A percentile compares a stretch with the other conserved stretches of the same genome.
Conservation (phyloP, 2,329 filamentous ascomycete species). For the Sporothrix sp. region DNA sequence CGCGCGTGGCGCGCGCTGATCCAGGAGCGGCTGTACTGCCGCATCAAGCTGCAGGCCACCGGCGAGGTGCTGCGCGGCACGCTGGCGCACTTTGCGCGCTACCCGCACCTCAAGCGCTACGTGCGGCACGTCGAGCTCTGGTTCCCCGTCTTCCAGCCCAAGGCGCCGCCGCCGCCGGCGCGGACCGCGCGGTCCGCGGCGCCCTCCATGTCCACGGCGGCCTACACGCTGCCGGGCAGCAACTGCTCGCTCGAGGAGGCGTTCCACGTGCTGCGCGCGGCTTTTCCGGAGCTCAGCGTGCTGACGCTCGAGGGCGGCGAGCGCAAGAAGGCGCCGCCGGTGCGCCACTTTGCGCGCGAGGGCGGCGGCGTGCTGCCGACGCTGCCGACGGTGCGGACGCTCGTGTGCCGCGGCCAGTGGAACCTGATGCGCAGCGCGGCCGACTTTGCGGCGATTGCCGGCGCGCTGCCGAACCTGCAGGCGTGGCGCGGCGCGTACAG, state of each 20-base stretch:
- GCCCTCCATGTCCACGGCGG: slow-evolving; percentile 45
- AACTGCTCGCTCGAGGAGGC: slow-evolving; percentile 63
- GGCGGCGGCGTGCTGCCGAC: slow-evolving; percentile 20
- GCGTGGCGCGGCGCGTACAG: slow-evolving; percentile 57
- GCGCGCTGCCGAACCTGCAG: slow-evolving; percentile 54
- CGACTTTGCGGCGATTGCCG: slow-evolving; percentile 53
- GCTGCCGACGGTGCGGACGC: slow-evolving; percentile 50
- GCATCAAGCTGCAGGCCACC: slow-evolving; percentile 67
- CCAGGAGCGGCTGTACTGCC: slow-evolving; percentile 63
- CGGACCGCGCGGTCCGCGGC: slow-evolving; percentile 36
- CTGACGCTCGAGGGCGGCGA: slow-evolving; percentile 70
- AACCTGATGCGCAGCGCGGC: slow-evolving; percentile 56
- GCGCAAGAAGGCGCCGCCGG: slow-evolving; percentile 62
- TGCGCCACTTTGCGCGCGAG: slow-evolving; percentile 41
- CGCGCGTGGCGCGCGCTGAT: slow-evolving; percentile 56
- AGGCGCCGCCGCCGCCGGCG: slow-evolving; percentile 33
- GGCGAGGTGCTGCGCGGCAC: slow-evolving; percentile 51
- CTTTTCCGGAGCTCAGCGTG: slow-evolving; percentile 52
- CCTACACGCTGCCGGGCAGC: slow-evolving; percentile 50
- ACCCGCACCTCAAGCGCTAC: slow-evolving; percentile 50
- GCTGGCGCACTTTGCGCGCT: slow-evolving; percentile 47
- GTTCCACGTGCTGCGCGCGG: slow-evolving; percentile 50
- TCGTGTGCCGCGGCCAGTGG: slow-evolving; percentile 68
- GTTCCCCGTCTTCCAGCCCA: slow-evolving; percentile 64
- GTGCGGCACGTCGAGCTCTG: slow-evolving; percentile 67